phyloP scores from a whole-genome alignment of 805 yeast species.

The Wickerhamomyces bisporus region DNA sequence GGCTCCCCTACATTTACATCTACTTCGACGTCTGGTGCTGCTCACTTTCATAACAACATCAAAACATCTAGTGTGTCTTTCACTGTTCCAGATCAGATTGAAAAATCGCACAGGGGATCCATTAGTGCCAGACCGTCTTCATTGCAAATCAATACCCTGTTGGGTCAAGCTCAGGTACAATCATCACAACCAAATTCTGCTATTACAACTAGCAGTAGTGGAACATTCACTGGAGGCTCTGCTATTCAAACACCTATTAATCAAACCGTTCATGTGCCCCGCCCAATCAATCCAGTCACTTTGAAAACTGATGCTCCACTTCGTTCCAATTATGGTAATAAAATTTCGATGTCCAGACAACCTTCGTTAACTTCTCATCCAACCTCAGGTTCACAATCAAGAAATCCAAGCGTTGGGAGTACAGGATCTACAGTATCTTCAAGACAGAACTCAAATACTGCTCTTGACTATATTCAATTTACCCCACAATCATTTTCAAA shows the following conservation, averaged over 20 bases:
- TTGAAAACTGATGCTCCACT: neutral
- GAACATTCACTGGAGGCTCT: too few species aligned
- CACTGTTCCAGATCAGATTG: constrained; percentile 37
- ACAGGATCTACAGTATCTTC: constrained; percentile 17
- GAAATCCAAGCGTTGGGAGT: constrained; percentile 16
- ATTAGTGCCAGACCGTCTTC: constrained; percentile 49
- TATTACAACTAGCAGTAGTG: constrained; percentile 8
- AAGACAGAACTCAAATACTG: constrained; percentile 24
- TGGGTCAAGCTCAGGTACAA: constrained; percentile 12
- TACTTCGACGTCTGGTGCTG: too few species aligned
- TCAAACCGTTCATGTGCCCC: neutral
- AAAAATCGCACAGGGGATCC: constrained; percentile 50
- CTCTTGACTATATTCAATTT: constrained; percentile 20
- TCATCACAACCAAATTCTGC: constrained; percentile 12
- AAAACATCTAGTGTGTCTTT: constrained; percentile 35
- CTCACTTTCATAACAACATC: too few species aligned
- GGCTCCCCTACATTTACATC: too few species aligned
- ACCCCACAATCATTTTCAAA: constrained; percentile 11
- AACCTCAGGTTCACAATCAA: constrained; percentile 9
- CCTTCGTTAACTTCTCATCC: constrained; percentile 6
- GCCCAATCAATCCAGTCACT: neutral
- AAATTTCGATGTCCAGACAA: constrained; percentile 11
- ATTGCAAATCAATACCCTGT: constrained; percentile 23
- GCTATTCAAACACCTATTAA: neutral
- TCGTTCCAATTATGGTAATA: constrained; percentile 2